Evolutionary conservation across 441 rosid genomes (phyloP).

Genomic region (Adansonia gregorii): DNA sequence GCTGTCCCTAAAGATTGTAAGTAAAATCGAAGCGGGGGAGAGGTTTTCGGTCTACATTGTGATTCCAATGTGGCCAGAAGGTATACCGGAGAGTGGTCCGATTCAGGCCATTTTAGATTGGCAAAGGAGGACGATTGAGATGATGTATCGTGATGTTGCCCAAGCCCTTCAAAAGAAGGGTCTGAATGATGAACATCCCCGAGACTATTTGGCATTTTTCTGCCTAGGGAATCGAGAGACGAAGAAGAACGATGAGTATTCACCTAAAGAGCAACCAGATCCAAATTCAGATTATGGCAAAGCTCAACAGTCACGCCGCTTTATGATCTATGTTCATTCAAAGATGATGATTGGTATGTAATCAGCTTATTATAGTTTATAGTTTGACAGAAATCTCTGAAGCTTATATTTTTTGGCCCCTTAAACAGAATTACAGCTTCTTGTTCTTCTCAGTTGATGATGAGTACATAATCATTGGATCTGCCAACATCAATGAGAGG

Average conservation of each 20-base stretch:
- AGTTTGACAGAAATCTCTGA: background rate
- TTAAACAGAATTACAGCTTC: background rate
- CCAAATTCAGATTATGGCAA: slow-evolving; percentile 53
- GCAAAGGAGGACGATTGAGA: slow-evolving; percentile 94
- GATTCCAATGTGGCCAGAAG: slow-evolving; percentile 99
- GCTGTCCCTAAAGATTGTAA: slow-evolving; percentile 41
- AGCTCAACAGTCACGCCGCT: slow-evolving; percentile 89
- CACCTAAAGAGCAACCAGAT: slow-evolving; percentile 78
- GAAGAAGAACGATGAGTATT: slow-evolving; percentile 78
- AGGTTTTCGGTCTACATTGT: slow-evolving; percentile 83
- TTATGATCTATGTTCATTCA: slow-evolving; percentile 96
- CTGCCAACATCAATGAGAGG: slow-evolving; percentile 98
- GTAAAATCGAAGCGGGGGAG: slow-evolving; percentile 68
- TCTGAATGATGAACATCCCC: slow-evolving; percentile 59
- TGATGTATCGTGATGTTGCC: slow-evolving; percentile 85
- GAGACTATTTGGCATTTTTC: slow-evolving; percentile 89
- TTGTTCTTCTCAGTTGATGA: slow-evolving; percentile 73
- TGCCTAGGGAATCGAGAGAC: slow-evolving; percentile 93
- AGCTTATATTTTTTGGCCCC: background rate
- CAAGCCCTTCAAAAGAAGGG: slow-evolving; percentile 76
- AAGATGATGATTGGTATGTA: slow-evolving; percentile 97
- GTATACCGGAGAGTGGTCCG: slow-evolving; percentile 87
- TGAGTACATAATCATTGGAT: slow-evolving; percentile 88
- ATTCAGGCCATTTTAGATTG: slow-evolving; percentile 96
- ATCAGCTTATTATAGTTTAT: background rate